Conservation (phyloP, 2,329 filamentous ascomycete species). For the Neonectria magnoliae region DNA sequence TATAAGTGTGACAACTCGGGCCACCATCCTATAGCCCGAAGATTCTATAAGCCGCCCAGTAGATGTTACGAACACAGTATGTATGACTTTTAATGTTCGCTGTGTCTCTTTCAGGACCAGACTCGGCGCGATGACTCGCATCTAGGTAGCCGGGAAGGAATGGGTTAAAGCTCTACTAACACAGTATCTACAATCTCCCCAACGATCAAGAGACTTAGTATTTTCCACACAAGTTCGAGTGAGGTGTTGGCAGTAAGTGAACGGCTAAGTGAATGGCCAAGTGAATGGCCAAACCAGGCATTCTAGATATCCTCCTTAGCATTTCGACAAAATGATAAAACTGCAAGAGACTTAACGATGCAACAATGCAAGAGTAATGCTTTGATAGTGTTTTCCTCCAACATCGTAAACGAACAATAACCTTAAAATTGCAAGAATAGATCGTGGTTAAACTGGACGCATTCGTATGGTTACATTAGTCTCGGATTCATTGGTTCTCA, state of each 20-base stretch:
- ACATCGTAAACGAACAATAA: neutral
- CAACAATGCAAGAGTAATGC: neutral
- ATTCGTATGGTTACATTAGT: neutral
- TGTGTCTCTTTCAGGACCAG: neutral
- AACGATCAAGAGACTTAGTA: constrained; percentile 3
- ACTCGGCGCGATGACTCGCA: neutral
- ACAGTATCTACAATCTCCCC: constrained; percentile 7
- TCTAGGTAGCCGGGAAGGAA: constrained; percentile 2
- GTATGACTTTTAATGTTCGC: neutral
- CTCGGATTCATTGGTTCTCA: neutral
- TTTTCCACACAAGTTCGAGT: constrained; percentile 6
- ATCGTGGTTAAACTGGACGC: neutral
- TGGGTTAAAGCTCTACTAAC: neutral
- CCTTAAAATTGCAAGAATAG: neutral
- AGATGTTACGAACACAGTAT: neutral
- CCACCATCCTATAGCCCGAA: neutral
- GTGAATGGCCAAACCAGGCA: neutral
- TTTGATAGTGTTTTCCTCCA: neutral
- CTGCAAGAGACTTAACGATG: neutral
- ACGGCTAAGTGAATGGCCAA: too few species aligned
- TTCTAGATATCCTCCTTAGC: too few species aligned
- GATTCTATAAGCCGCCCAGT: neutral
- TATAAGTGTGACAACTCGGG: neutral
- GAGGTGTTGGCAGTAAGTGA: neutral
- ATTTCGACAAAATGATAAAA: neutral